Conservation (phyloP, 495 filamentous ascomycete genomes). For the Penicillium cosmopolitanum region DNA sequence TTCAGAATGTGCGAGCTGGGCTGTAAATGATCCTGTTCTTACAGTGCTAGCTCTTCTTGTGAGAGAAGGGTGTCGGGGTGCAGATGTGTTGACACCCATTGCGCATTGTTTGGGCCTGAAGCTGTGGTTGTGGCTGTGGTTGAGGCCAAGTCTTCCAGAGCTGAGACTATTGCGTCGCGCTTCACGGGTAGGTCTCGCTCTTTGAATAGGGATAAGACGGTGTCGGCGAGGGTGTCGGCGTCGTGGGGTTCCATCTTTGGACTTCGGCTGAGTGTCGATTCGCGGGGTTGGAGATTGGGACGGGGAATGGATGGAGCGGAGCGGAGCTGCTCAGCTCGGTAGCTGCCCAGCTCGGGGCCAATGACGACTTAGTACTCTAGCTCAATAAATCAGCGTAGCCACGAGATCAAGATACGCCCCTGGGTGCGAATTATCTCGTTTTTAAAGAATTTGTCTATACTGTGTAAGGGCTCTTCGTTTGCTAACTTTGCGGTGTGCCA, state of each 20-base stretch:
- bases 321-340: no score
- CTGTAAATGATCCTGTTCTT: conserved; percentile 1
- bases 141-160: conserved; percentile 23
- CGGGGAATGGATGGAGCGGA: not conserved
- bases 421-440: no score
- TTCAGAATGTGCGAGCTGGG: not conserved
- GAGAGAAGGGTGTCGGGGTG: conserved; percentile 42
- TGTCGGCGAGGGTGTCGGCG: conserved; percentile 11
- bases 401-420: no score
- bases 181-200: conserved; percentile 35
- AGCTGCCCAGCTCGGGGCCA: no score
- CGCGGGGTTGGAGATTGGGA: conserved; percentile 9
- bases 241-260: conserved; percentile 15
- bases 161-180: conserved; percentile 33
- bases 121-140: not conserved
- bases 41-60: conserved; percentile 46
- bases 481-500: not conserved
- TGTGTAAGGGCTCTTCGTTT: no score
- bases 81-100: conserved; percentile 43
- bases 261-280: not conserved
- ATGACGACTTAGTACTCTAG: no score
- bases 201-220: conserved; percentile 23
- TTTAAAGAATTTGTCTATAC: no score
- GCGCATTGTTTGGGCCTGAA: conserved; percentile 21
- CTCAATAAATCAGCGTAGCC: no score